These are phyloP conservation scores for Mycosphaerella sp. DNA, from an alignment of 2,329 filamentous ascomycete genomes.

Conservation along the genomic window DNA sequence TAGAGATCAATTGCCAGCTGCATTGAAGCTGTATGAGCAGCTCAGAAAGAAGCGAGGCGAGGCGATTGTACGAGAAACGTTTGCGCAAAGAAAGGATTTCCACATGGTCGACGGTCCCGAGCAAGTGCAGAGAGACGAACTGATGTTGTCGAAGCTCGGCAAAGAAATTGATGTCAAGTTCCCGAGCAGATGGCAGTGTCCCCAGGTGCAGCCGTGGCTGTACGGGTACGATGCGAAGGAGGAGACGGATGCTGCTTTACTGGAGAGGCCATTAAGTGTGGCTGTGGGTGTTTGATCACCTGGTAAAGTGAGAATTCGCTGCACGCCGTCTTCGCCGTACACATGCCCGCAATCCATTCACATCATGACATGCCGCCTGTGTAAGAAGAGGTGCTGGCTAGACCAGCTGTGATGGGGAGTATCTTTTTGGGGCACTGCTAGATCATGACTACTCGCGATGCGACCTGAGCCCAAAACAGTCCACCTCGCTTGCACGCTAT, in stretches of 20 bases:
- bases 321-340: too few relatives aligned
- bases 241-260: slow-evolving; percentile 41
- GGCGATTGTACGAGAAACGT: slow-evolving; percentile 57
- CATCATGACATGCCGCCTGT: too few relatives aligned
- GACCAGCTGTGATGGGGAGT: too few relatives aligned
- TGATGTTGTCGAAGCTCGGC: slow-evolving; percentile 53
- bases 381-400: too few relatives aligned
- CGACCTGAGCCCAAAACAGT: too few relatives aligned
- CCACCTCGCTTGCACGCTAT: too few relatives aligned
- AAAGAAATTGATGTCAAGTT: slow-evolving; percentile 50
- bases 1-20: slow-evolving; percentile 37
- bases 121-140: slow-evolving; percentile 52
- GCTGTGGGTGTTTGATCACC: background rate
- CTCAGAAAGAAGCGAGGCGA: slow-evolving; percentile 46
- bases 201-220: slow-evolving; percentile 57
- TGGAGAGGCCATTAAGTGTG: slow-evolving; percentile 15
- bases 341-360: too few relatives aligned
- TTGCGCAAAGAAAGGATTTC: slow-evolving; percentile 44
- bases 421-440: too few relatives aligned
- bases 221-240: slow-evolving; percentile 58
- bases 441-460: too few relatives aligned
- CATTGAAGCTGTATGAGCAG: slow-evolving; percentile 42
- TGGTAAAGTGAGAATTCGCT: too few relatives aligned
- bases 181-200: slow-evolving; percentile 59
- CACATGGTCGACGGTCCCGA: slow-evolving; percentile 48